phyloP scores from a whole-genome alignment of 208 protist genomes.

The Trypanosoma brucei region DNA sequence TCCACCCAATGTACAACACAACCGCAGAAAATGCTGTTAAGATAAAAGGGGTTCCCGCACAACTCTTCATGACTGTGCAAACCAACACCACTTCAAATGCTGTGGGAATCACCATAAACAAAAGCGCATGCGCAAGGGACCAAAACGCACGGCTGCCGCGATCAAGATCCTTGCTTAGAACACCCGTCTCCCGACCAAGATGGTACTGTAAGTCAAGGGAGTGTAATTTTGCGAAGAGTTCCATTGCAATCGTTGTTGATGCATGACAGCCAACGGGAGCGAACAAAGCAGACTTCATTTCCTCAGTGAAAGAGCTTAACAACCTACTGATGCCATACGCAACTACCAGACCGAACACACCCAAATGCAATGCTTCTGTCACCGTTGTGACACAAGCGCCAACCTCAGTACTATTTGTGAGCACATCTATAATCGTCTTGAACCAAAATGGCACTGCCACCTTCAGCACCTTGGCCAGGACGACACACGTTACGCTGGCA shows the following conservation, averaged over 20 bases:
- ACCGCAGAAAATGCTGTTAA: conserved; percentile 79
- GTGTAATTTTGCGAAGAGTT: conserved; percentile 88
- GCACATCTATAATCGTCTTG: conserved; percentile 80
- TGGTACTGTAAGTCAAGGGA: conserved; percentile 85
- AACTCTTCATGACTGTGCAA: conserved; percentile 77
- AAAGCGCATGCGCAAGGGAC: conserved; percentile 77
- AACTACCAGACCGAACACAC: conserved; percentile 77
- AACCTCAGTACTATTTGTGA: conserved; percentile 38
- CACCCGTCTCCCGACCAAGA: conserved; percentile 87
- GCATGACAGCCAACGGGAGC: conserved; percentile 83
- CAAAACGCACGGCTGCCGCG: conserved; percentile 90
- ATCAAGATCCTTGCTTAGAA: conserved; percentile 88
- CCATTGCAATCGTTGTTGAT: conserved; percentile 77
- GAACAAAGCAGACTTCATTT: conserved; percentile 89
- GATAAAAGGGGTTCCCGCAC: conserved; percentile 83
- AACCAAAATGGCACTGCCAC: conserved; percentile 91
- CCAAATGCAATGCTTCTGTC: conserved; percentile 58
- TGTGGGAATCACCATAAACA: conserved; percentile 92
- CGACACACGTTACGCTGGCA: conserved; percentile 69
- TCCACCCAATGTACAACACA: conserved; percentile 83
- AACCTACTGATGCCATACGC: conserved; percentile 83
- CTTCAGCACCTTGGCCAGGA: conserved; percentile 77
- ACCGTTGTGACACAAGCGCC: conserved; percentile 25
- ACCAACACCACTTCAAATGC: conserved; percentile 91
- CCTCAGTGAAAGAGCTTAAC: conserved; percentile 71